Evolutionary conservation across 345 rosid genomes (phyloP), one percentile per base, ranked within the genome.

Genomic region (Trapa incisa): DNA sequence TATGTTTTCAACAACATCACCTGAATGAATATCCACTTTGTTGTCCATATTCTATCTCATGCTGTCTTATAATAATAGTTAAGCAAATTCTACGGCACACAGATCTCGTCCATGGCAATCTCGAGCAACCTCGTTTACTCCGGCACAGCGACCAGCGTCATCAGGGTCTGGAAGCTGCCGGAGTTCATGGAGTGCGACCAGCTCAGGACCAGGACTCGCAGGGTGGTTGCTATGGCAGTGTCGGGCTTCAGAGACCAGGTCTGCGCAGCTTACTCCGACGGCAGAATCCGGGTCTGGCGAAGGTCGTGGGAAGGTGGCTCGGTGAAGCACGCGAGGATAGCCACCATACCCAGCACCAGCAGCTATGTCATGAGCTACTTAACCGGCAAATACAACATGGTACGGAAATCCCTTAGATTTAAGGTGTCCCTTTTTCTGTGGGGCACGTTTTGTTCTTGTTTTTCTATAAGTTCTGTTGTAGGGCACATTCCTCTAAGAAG

Each of bases 91-190:
- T 22, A 22, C 29, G 29, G 29, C 29, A 22, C 35, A 1, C 17
- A 64, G 67, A 68, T 85, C 37, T 69, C 81, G 1, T 73, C 83
- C 11, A 71, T 83, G 9, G 84, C 84, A 0, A 57, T 66, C 35
- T 77, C 75, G 1, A 70, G 75, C 15, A 79, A 76, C 43, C 66
- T 81, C 17, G 6, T 83, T n/a, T 81, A 85, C 70, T 75, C 84
- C 0, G 89, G 87, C 15, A 77, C 85, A 1, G 81, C 76, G 32
- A 47, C 75, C 42, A 83, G 79, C 37, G 45, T 75, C 61, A 76
- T 85, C 39, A 68, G 87, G 45, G 67, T 78, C 8, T 83, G 85
- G 87, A 83, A 73, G 77, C 37, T 81, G 45, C 87, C 85, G 0
- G 85, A 78, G 79, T 78, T 83, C 45, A 57, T 67, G 0, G 89